Percentiles rank a stretch among this genome's conserved stretches.
Conservation (phyloP, 768 basidiomycete genomes). For the Termitomyces sp. region DNA sequence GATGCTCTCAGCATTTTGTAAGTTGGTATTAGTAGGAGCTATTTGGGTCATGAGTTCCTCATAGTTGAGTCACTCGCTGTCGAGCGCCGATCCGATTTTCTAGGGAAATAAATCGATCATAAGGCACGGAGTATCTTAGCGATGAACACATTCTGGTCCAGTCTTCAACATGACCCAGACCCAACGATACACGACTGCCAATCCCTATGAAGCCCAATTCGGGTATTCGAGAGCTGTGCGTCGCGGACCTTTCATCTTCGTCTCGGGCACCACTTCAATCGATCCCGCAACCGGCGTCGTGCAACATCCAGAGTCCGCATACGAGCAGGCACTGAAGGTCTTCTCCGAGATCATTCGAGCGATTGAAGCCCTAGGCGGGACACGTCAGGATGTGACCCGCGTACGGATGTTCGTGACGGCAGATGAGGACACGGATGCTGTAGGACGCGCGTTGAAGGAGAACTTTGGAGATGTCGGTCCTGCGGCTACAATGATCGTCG, state of each 20-base stretch:
- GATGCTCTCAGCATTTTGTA: too few relatives aligned
- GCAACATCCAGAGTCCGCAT: constrained; percentile 37
- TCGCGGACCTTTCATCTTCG: constrained; percentile 45
- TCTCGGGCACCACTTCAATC: constrained; percentile 48
- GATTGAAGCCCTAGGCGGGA: constrained; percentile 37
- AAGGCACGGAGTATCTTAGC: neutral
- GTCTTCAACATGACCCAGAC: constrained; percentile 4
- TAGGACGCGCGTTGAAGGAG: constrained; percentile 36
- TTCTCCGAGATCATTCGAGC: constrained; percentile 40
- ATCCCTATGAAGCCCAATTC: constrained; percentile 45
- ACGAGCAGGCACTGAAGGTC: constrained; percentile 35
- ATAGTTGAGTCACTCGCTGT: neutral
- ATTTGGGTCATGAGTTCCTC: neutral
- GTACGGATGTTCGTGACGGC: constrained; percentile 44
- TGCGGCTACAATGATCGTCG: constrained; percentile 50
- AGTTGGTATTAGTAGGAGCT: too few relatives aligned
- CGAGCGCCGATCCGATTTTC: neutral
- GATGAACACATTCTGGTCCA: neutral
- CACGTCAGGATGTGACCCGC: constrained; percentile 36
- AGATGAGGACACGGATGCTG: constrained; percentile 31
- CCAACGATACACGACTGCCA: constrained; percentile 26
- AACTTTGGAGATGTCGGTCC: constrained; percentile 34
- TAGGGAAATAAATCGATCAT: neutral
- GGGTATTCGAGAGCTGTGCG: constrained; percentile 49
- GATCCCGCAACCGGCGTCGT: constrained; percentile 32